phyloP scores from a whole-genome alignment of 495 filamentous ascomycete species.

The Alectoria sarmentosa region DNA sequence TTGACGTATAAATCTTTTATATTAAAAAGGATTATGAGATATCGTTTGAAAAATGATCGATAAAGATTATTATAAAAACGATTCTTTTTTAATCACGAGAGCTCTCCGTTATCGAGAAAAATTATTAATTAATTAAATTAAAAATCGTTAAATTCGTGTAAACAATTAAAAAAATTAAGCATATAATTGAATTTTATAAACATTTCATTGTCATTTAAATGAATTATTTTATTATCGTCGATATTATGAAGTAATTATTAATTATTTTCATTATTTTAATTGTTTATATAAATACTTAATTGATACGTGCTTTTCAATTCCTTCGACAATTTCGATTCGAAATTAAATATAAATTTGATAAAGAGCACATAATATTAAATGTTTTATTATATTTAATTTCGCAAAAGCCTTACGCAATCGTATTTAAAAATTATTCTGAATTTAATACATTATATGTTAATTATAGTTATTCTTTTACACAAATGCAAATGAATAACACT shows the following conservation, averaged over 20 bases:
- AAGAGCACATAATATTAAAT: conserved; percentile 9
- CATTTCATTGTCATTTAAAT: neutral
- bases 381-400: neutral
- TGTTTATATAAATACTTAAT: conserved; percentile 5
- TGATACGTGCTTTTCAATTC: conserved; percentile 10
- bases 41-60: too few species aligned
- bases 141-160: conserved; percentile 14
- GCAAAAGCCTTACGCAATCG: too few species aligned
- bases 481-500: too few species aligned
- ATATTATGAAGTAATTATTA: neutral
- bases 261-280: neutral
- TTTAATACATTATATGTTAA: too few species aligned
- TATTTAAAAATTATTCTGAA: too few species aligned
- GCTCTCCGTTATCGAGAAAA: too few species aligned
- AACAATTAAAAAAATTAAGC: neutral
- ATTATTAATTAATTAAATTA: too few species aligned
- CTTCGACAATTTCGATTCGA: conserved; percentile 10
- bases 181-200: neutral
- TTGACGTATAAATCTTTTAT: too few species aligned
- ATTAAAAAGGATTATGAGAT: too few species aligned
- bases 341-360: neutral
- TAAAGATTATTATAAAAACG: too few species aligned
- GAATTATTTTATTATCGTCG: neutral
- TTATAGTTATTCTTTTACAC: too few species aligned
- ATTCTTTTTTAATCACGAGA: too few species aligned